Evolutionary conservation across 2,329 filamentous ascomycete species (phyloP), one percentile per base, ranked within the genome.

Genomic region (Epichloe coenophiala): DNA sequence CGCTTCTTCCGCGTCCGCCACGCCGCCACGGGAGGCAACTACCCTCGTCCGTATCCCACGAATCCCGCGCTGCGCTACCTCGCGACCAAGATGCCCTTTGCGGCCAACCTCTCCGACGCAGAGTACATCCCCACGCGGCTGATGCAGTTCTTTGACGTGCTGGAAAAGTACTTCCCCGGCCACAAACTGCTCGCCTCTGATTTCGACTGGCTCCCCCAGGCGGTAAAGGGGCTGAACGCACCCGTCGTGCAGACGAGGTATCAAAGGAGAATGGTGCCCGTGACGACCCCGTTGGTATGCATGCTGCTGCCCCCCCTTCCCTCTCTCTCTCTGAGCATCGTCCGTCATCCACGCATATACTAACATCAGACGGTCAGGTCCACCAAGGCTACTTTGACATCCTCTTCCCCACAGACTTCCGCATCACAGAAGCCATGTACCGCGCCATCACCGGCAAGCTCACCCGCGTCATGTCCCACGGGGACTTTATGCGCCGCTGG

Each of bases 361-460:
- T 31, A 11, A 31, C 27, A 31, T 9, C 3, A 6, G 3, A 9
- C 7, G n/a, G 11, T 5, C 93, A 94, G 88, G 88, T 96, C 45
- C 90, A 97, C 65, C 94, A 98, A 71, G 94, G 93, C 44, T 97
- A 95, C 69, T 98, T 98, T 64, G 94, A 98, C 65, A 96, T 98
- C 60, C 83, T 98, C 63, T 98, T 98, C 71, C 93, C 93, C 0
- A 98, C 93, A 11, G 86, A 98, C 68, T 98, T 98, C 64, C 76
- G 79, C 55, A 84, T 95, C 57, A 84, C 93, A 68, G 89, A 97
- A 68, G 83, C 88, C 60, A 81, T 97, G 59, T 98, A 98, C 70
- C 83, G 88, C 51, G 88, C 88, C 54, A 81, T 97, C 59, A 98
- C 93, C 0, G 91, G 91, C 35, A 93, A 94, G 64, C 73, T 97